A percentile compares a stretch with the other conserved stretches of the same genome.
Evolutionary conservation across 495 filamentous ascomycete species (phyloP).

Genomic region (Aspergillus ellipticus): DNA sequence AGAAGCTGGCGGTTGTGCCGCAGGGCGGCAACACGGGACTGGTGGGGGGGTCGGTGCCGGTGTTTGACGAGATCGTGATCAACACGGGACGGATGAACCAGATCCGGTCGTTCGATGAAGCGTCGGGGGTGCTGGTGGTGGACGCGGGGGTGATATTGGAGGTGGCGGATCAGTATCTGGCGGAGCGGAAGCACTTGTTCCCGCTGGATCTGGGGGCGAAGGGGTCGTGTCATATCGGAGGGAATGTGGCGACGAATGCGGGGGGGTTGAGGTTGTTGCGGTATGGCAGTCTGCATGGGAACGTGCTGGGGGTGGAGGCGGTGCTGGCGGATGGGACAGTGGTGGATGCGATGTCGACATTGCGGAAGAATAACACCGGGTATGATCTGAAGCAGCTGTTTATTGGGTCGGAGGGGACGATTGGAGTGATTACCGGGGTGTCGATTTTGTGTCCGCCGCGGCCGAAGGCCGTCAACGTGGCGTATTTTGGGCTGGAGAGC

Average conservation of each 20-base stretch:
- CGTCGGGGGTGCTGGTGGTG: slow-evolving; percentile 83
- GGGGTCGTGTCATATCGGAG: slow-evolving; percentile 94
- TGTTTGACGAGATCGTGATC: slow-evolving; percentile 97
- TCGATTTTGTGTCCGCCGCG: slow-evolving; percentile 87
- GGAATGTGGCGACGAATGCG: slow-evolving; percentile 97
- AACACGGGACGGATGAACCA: slow-evolving; percentile 83
- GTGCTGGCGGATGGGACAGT: slow-evolving; percentile 91
- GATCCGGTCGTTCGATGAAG: slow-evolving; percentile 86
- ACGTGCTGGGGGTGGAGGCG: slow-evolving; percentile 84
- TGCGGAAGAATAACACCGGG: slow-evolving; percentile 97
- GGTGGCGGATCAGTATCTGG: slow-evolving; percentile 77
- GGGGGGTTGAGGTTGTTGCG: slow-evolving; percentile 85
- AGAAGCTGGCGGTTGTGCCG: slow-evolving; percentile 88
- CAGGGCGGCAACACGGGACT: slow-evolving; percentile 96
- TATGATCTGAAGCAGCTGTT: slow-evolving; percentile 98
- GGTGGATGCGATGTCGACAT: slow-evolving; percentile 75
- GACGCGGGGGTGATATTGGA: slow-evolving; percentile 92
- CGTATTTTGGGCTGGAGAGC: slow-evolving; percentile 79
- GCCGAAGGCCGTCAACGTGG: slow-evolving; percentile 80
- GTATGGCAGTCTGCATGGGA: slow-evolving; percentile 93
- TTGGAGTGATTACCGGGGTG: slow-evolving; percentile 88
- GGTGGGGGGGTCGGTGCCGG: slow-evolving; percentile 89
- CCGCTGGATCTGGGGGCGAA: slow-evolving; percentile 95
- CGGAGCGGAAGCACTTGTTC: slow-evolving; percentile 77
- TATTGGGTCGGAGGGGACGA: slow-evolving; percentile 90